Conservation (phyloP, 73 alveolate genomes). For the Loxodes magnus region DNA sequence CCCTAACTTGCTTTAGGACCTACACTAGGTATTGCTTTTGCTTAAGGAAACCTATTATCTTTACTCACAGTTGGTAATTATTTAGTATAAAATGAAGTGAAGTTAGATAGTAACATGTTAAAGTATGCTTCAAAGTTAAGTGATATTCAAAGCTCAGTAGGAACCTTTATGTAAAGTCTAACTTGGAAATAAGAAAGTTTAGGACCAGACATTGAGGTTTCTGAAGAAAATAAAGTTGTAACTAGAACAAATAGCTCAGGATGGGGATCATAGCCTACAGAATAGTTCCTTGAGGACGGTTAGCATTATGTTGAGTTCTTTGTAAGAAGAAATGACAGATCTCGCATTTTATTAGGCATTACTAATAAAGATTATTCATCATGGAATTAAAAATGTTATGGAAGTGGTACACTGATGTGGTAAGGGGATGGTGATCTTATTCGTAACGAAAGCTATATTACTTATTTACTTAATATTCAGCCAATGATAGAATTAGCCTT, state of each 20-base stretch:
- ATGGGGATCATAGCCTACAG: constrained; percentile 9
- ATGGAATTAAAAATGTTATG: neutral
- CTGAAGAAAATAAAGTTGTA: neutral
- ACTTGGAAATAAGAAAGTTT: neutral
- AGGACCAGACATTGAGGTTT: constrained; percentile 7
- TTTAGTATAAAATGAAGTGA: too few species aligned
- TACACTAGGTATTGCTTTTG: too few species aligned
- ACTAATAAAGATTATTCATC: neutral
- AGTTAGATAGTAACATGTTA: too few species aligned
- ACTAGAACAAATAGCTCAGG: neutral
- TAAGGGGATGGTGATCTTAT: neutral
- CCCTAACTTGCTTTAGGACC: too few species aligned
- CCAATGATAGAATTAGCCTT: neutral
- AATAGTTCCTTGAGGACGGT: neutral
- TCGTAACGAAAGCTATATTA: neutral
- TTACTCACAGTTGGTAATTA: too few species aligned
- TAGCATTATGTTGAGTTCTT: constrained; percentile 3
- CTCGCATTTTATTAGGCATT: constrained; percentile 4
- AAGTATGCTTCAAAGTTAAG: too few species aligned
- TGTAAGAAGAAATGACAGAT: neutral
- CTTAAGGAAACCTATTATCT: too few species aligned
- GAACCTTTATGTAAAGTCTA: too few species aligned
- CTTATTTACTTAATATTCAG: neutral
- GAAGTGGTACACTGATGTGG: neutral
- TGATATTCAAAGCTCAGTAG: too few species aligned